Percentiles rank a stretch among this genome's conserved stretches.
Conservation (phyloP, 2,329 filamentous ascomycete genomes). For the Penicillium sp. region DNA sequence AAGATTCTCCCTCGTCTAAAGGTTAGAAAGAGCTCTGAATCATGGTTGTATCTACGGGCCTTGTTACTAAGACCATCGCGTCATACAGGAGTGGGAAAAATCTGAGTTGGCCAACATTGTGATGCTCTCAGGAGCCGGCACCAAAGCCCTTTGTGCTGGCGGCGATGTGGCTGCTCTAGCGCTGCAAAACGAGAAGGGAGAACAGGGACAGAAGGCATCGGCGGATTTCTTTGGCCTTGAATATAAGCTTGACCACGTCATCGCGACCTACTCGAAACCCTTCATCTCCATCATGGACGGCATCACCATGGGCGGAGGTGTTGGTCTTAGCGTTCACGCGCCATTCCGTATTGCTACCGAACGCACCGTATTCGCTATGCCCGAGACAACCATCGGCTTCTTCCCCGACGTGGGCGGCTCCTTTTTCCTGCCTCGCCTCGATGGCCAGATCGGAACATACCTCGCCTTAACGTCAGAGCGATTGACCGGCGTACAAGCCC, state of each 20-base stretch:
- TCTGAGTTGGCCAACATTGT: conserved; percentile 93
- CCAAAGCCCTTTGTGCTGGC: conserved; percentile 87
- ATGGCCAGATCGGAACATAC: conserved; percentile 87
- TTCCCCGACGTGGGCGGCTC: conserved; percentile 97
- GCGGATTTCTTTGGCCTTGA: conserved; percentile 89
- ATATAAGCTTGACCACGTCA: conserved; percentile 94
- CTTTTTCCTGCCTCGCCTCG: conserved; percentile 91
- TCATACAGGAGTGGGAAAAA: conserved; percentile 79
- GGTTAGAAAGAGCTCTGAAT: conserved; percentile 35
- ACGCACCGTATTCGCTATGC: conserved; percentile 95
- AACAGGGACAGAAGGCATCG: conserved; percentile 74
- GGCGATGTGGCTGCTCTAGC: conserved; percentile 87
- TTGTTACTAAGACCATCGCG: conserved; percentile 22
- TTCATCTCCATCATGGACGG: conserved; percentile 97
- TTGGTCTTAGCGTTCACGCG: conserved; percentile 91
- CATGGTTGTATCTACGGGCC: not conserved
- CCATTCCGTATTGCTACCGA: conserved; percentile 97
- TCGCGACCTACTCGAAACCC: conserved; percentile 91
- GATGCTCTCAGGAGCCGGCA: conserved; percentile 87
- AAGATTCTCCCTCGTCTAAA: conserved; percentile 89
- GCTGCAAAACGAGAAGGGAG: conserved; percentile 68
- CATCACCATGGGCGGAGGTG: conserved; percentile 97
- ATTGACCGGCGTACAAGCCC: conserved; percentile 80
- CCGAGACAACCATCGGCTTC: conserved; percentile 96
- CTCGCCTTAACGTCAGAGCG: conserved; percentile 88